Base-by-base conservation (phyloP, 768 basidiomycete genomes). In the Podaxis carcinomalis region DNA sequence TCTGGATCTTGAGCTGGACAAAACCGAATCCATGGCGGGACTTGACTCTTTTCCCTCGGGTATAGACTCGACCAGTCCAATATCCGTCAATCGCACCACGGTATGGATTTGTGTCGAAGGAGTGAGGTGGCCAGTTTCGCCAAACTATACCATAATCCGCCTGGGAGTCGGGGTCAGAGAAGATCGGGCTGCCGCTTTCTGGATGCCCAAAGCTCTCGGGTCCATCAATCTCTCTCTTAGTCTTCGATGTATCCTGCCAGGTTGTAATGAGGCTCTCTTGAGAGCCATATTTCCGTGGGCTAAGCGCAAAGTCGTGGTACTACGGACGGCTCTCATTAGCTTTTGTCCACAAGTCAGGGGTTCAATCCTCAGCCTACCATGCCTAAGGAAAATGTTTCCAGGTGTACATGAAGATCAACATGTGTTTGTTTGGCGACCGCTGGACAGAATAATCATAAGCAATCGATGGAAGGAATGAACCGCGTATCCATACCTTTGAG, bases 351-450 rank as follows among this genome's bases (percentile, higher is more conserved):
- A 35, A 4, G 7, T 28, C n/a, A 19, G n/a, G n/a, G 23, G 13
- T 32, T 32, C 32, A 9, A 2, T 7, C 27, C 0, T 25, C 63
- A 69, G 51, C 50, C 7, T 9, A 77, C 75, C 47, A 77, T 67
- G 7, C 76, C 76, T 54, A 77, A 75, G 1, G 76, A 74, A 46
- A 74, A 74, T 47, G 75, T 77, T 10, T 70, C 32, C 32, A 32
- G 32, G 32, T 69, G 69, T 19, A 68, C 65, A 53, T 73, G 67
- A 2, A 76, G 69, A 53, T 76, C 74, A 3, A 72, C 62, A 37
- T 75, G 70, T 0, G 70, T 73, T 58, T 77, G 73, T 46, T 74
- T 75, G 32, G 32, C 32, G 32, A 32, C 32, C 7, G 32, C 32
- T 32, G 7, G 32, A 9, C 7, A 9, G 7, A 9, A 7, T 32